Percentiles rank a stretch among this genome's conserved stretches.
Evolutionary conservation across 805 yeast species (phyloP).

Genomic region (Komagataella mondaviorum): DNA sequence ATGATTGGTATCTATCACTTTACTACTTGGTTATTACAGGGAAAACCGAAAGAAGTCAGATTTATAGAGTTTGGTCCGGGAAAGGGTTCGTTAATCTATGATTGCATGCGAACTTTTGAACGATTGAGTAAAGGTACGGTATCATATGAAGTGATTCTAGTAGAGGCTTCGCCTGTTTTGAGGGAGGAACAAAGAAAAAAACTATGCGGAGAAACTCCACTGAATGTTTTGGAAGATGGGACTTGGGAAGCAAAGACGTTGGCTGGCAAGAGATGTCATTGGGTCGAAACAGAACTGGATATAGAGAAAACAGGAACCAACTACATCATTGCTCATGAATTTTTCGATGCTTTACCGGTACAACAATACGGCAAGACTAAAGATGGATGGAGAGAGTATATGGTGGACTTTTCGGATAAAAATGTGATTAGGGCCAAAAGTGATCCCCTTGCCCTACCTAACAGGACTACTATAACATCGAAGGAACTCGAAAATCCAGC

Average conservation of each 20-base stretch:
- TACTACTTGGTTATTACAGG: constrained; percentile 43
- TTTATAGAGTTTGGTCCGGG: constrained; percentile 82
- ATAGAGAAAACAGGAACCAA: constrained; percentile 27
- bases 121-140: constrained; percentile 16
- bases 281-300: neutral
- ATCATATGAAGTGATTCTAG: constrained; percentile 27
- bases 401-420: constrained; percentile 41
- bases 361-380: constrained; percentile 48
- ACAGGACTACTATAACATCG: constrained; percentile 6
- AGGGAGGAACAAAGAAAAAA: constrained; percentile 38
- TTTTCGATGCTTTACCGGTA: constrained; percentile 78
- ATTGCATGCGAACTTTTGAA: constrained; percentile 36
- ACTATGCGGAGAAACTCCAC: constrained; percentile 24
- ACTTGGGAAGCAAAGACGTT: constrained; percentile 40
- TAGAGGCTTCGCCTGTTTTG: constrained; percentile 63
- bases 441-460: constrained; percentile 8
- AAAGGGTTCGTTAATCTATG: constrained; percentile 64
- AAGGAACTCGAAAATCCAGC: neutral
- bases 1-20: constrained; percentile 66
- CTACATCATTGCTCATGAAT: constrained; percentile 71
- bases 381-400: constrained; percentile 67
- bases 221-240: constrained; percentile 20
- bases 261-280: constrained; percentile 42
- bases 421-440: constrained; percentile 2
- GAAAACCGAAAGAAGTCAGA: constrained; percentile 32